Percentiles rank a stretch among this genome's conserved stretches.
These are phyloP conservation scores for Beta macrorhiza DNA, from an alignment of 179 eudicot species.

Conservation along the genomic window DNA sequence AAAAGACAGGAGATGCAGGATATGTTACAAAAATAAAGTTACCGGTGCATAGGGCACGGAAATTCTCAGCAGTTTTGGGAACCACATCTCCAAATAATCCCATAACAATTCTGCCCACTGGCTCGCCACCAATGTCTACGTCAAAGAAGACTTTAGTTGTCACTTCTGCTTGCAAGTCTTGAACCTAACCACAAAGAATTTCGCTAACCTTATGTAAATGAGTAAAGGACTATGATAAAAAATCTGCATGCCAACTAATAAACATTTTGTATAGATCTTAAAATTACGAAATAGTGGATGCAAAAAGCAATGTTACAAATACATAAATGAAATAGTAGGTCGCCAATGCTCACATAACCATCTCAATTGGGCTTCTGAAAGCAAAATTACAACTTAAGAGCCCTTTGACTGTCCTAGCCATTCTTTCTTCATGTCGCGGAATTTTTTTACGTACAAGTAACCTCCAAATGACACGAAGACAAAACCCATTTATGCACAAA, in stretches of 20 bases:
- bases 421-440: neutral
- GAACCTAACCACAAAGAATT: slow-evolving; percentile 21
- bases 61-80: slow-evolving; percentile 52
- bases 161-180: slow-evolving; percentile 45
- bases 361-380: no score
- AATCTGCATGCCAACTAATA: neutral
- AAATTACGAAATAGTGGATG: neutral
- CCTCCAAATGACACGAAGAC: neutral
- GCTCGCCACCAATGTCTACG: slow-evolving; percentile 45
- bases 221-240: neutral
- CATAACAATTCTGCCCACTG: slow-evolving; percentile 43
- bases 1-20: neutral
- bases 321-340: neutral
- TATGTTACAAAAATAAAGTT: neutral
- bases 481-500: neutral
- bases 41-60: slow-evolving; percentile 47
- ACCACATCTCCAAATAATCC: slow-evolving; percentile 51
- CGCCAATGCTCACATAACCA: neutral
- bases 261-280: neutral
- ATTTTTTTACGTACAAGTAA: neutral
- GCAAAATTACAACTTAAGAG: neutral
- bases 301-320: neutral
- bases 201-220: neutral
- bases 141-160: slow-evolving; percentile 52
- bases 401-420: neutral